A percentile compares a stretch with the other conserved stretches of the same genome.
These are phyloP conservation scores for Chenopodium suecicum DNA, from an alignment of 148 eudicot genomes.

Conservation along the genomic window DNA sequence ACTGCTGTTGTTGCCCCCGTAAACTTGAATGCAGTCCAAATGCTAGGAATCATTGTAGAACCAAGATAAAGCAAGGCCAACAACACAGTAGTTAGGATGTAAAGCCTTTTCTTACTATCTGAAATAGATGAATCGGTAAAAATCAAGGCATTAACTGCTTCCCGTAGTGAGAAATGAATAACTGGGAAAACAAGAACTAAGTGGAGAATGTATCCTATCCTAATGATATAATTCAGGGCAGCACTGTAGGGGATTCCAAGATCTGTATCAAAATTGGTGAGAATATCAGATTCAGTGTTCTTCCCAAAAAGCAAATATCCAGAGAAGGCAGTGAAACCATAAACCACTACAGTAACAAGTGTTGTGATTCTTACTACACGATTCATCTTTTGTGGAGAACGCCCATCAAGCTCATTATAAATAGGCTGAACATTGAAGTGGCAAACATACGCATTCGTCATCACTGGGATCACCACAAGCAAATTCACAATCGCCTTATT, in stretches of 20 bases:
- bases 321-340: constrained; percentile 79
- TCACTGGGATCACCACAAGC: constrained; percentile 94
- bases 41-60: constrained; percentile 86
- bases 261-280: constrained; percentile 81
- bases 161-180: constrained; percentile 85
- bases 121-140: constrained; percentile 54
- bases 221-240: constrained; percentile 68
- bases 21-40: constrained; percentile 96
- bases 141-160: constrained; percentile 76
- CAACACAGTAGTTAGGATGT: constrained; percentile 51
- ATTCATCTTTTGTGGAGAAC: constrained; percentile 83
- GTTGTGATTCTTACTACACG: constrained; percentile 82
- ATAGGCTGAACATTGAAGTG: constrained; percentile 96
- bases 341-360: constrained; percentile 59
- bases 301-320: constrained; percentile 84
- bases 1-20: constrained; percentile 98
- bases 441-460: constrained; percentile 92
- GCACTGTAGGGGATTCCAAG: constrained; percentile 77
- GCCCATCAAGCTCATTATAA: constrained; percentile 84
- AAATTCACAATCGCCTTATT: constrained; percentile 72
- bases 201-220: constrained; percentile 84
- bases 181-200: constrained; percentile 93
- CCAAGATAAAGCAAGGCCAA: constrained; percentile 64
- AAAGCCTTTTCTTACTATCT: constrained; percentile 71
- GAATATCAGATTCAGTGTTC: constrained; percentile 79